A percentile compares a stretch with the other conserved stretches of the same genome.
These are phyloP conservation scores for Gossypium turneri DNA, from an alignment of 345 rosid species.

Conservation along the genomic window DNA sequence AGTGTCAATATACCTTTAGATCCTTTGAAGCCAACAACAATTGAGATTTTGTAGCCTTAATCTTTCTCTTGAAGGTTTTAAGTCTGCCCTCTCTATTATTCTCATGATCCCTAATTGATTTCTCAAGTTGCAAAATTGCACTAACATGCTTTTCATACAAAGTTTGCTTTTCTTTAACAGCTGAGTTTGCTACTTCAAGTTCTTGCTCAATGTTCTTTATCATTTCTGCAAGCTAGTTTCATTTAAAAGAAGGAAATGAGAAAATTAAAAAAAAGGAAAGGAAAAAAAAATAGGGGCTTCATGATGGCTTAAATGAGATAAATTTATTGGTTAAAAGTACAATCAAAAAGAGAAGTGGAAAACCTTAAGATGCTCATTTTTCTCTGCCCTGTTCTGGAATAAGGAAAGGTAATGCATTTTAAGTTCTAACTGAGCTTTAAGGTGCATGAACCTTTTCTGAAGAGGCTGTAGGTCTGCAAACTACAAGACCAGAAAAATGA, in stretches of 20 bases:
- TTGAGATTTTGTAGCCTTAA: constrained; percentile 60
- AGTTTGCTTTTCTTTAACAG: constrained; percentile 60
- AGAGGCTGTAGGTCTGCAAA: constrained; percentile 67
- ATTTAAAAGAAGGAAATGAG: not conserved
- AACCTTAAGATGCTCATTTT: constrained; percentile 98
- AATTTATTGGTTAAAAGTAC: constrained; percentile 8
- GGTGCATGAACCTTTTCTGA: constrained; percentile 63
- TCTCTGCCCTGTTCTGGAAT: constrained; percentile 85
- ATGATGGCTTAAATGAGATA: not conserved
- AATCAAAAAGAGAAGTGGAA: constrained; percentile 16
- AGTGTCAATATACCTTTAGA: constrained; percentile 50
- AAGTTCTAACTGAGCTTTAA: constrained; percentile 74
- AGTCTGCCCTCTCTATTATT: constrained; percentile 76
- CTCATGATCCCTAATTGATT: constrained; percentile 75
- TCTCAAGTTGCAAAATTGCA: constrained; percentile 57
- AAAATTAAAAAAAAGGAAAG: constrained; percentile 6
- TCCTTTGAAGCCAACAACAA: constrained; percentile 72
- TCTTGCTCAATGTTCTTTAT: constrained; percentile 81
- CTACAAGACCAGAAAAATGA: constrained; percentile 48
- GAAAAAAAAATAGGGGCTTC: constrained; percentile 2
- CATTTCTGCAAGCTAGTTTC: constrained; percentile 71
- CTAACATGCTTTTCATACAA: constrained; percentile 47
- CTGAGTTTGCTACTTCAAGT: constrained; percentile 62
- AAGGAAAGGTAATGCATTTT: constrained; percentile 83
- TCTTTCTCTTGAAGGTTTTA: constrained; percentile 69